A percentile compares a stretch with the other conserved stretches of the same genome.
Evolutionary conservation across 495 filamentous ascomycete genomes (phyloP).

Genomic region (Daldinia caldariorum): DNA sequence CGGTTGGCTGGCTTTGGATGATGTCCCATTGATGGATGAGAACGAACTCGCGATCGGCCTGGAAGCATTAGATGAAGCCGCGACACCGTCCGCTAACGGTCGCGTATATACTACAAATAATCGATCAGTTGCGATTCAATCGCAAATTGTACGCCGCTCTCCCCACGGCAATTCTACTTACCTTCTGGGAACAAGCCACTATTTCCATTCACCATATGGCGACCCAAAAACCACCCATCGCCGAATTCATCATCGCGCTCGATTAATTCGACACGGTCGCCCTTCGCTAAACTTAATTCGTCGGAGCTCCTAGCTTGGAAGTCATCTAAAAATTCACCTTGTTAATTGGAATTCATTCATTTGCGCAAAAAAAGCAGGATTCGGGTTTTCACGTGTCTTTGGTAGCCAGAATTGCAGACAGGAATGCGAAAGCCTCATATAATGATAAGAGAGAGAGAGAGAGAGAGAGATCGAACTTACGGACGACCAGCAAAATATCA

Average conservation of each 20-base stretch:
- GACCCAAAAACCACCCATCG: constrained; percentile 96
- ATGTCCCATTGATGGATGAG: constrained; percentile 38
- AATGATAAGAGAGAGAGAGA: constrained; percentile 19
- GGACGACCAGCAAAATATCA: constrained; percentile 77
- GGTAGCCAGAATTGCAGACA: constrained; percentile 1
- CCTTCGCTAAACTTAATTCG: constrained; percentile 87
- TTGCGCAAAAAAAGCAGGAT: constrained; percentile 15
- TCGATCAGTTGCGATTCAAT: constrained; percentile 31
- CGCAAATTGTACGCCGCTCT: neutral
- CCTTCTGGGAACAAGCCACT: constrained; percentile 92
- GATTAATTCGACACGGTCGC: constrained; percentile 89
- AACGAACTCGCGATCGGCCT: constrained; percentile 42
- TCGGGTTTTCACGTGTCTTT: neutral
- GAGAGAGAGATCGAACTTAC: constrained; percentile 65
- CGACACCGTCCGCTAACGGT: constrained; percentile 55
- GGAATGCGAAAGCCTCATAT: constrained; percentile 4
- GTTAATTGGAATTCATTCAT: constrained; percentile 21
- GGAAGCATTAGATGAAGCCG: constrained; percentile 32
- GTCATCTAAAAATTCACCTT: constrained; percentile 66
- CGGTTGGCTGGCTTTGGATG: constrained; percentile 36
- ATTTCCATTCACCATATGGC: constrained; percentile 75
- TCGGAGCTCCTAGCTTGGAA: constrained; percentile 90
- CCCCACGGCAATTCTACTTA: constrained; percentile 52
- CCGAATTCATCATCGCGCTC: constrained; percentile 97
- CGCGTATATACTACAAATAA: constrained; percentile 62